A percentile compares a stretch with the other conserved stretches of the same genome.
Evolutionary conservation across 1,284 basidiomycete genomes (phyloP).

Genomic region (Trichosporon sp.): DNA sequence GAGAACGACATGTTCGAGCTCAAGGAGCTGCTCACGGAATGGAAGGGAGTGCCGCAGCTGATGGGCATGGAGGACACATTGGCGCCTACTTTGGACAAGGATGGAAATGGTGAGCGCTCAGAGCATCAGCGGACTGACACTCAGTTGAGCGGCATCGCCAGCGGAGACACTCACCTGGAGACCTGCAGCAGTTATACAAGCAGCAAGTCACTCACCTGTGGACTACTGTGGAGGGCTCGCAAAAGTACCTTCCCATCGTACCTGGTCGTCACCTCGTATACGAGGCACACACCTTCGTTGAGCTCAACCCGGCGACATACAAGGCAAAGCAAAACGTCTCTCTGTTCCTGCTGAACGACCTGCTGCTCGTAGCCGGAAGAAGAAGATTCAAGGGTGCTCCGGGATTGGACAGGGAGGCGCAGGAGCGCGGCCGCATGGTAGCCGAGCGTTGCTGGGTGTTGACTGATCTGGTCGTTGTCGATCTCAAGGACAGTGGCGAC

Average conservation of each 20-base stretch:
- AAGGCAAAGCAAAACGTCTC: slow-evolving; percentile 80
- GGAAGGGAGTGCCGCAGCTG: slow-evolving; percentile 89
- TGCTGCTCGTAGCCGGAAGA: slow-evolving; percentile 74
- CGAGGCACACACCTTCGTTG: slow-evolving; percentile 76
- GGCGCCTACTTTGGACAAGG: slow-evolving; percentile 42
- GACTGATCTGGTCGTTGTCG: slow-evolving; percentile 85
- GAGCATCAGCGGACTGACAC: slow-evolving; percentile 5
- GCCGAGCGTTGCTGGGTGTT: slow-evolving; percentile 90
- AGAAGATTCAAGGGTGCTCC: slow-evolving; percentile 35
- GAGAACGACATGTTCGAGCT: slow-evolving; percentile 98
- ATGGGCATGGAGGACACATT: slow-evolving; percentile 71
- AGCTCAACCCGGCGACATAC: slow-evolving; percentile 92
- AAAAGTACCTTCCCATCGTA: slow-evolving; percentile 85
- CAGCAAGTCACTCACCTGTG: slow-evolving; percentile 90
- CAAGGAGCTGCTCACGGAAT: slow-evolving; percentile 87
- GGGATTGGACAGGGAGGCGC: slow-evolving; percentile 39
- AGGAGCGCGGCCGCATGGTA: slow-evolving; percentile 63
- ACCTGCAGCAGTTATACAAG: slow-evolving; percentile 87
- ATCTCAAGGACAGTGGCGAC: slow-evolving; percentile 88
- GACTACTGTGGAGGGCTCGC: slow-evolving; percentile 87
- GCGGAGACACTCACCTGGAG: slow-evolving; percentile 81
- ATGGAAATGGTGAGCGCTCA: slow-evolving; percentile 32
- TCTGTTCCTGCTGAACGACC: slow-evolving; percentile 86
- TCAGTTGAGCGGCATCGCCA: slow-evolving; percentile 58
- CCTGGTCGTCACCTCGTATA: slow-evolving; percentile 85